These are phyloP conservation scores for Takakia lepidozioides DNA, from an alignment of 225 moss, liverwort and hornwort species.

Conservation along the genomic window DNA sequence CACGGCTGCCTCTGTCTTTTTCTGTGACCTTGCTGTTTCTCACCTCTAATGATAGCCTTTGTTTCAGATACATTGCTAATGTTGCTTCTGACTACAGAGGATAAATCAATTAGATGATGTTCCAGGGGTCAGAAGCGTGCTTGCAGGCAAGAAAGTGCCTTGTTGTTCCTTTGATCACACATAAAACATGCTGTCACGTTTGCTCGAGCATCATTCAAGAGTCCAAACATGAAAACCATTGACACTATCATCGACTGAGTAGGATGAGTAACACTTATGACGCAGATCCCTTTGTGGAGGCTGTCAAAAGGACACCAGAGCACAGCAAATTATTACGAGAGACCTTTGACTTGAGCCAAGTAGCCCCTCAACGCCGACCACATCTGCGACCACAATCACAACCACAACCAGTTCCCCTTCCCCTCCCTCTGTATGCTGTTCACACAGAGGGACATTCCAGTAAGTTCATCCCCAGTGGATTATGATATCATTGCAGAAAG, in stretches of 20 bases:
- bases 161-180: not conserved
- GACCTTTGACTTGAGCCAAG: conserved; percentile 66
- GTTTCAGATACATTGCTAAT: no score
- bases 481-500: no score
- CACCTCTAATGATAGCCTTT: no score
- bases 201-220: not conserved
- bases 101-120: no score
- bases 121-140: no score
- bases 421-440: conserved; percentile 18
- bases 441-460: no score
- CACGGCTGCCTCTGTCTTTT: no score
- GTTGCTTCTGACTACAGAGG: no score
- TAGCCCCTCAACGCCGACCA: conserved; percentile 31
- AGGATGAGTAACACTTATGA: conserved; percentile 14
- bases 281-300: conserved; percentile 23
- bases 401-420: conserved; percentile 18
- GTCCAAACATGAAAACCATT: not conserved
- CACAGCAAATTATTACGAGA: conserved; percentile 50
- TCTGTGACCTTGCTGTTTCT: no score
- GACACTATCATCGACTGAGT: not conserved
- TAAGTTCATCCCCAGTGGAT: no score
- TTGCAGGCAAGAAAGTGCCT: no score
- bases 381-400: conserved; percentile 24
- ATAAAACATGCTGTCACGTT: not conserved
- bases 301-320: conserved; percentile 42